Evolutionary conservation across 768 basidiomycete species (phyloP).

Genomic region (Trametopsis cervina): DNA sequence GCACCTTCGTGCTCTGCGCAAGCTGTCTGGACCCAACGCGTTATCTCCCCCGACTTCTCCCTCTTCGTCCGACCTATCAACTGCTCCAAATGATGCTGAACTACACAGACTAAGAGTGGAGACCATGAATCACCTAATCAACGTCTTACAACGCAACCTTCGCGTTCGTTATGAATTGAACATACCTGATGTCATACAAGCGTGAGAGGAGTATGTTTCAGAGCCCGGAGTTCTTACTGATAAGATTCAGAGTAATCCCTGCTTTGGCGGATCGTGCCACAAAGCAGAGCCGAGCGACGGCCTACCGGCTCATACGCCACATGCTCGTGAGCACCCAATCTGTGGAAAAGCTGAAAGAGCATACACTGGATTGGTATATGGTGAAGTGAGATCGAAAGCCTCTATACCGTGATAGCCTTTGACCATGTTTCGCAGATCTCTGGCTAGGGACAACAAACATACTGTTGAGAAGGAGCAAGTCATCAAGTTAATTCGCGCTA

Average conservation of each 20-base stretch:
- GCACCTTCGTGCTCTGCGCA: slow-evolving; percentile 49
- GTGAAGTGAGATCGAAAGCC: slow-evolving; percentile 80
- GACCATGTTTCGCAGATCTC: slow-evolving; percentile 44
- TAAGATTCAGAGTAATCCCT: slow-evolving; percentile 57
- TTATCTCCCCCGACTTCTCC: slow-evolving; percentile 26
- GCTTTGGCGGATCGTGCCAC: slow-evolving; percentile 70
- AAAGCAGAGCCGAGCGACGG: slow-evolving; percentile 69
- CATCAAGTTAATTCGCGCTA: slow-evolving; percentile 79
- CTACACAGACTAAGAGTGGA: slow-evolving; percentile 51
- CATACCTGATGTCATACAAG: slow-evolving; percentile 61
- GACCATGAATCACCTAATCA: slow-evolving; percentile 56
- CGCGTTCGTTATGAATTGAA: slow-evolving; percentile 74
- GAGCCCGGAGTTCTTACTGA: neutral
- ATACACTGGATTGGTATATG: slow-evolving; percentile 83
- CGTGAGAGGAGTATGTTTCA: slow-evolving; percentile 44
- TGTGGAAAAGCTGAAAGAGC: slow-evolving; percentile 53
- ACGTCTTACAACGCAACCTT: slow-evolving; percentile 59
- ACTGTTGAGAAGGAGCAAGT: slow-evolving; percentile 87
- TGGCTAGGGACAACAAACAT: slow-evolving; percentile 79
- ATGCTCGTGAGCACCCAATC: slow-evolving; percentile 66
- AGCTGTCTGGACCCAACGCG: slow-evolving; percentile 32
- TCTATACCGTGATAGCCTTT: too few relatives aligned
- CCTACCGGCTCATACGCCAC: slow-evolving; percentile 81
- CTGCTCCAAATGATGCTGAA: slow-evolving; percentile 28
- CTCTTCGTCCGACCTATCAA: slow-evolving; percentile 33